phyloP scores from a whole-genome alignment of 768 basidiomycete genomes.

The Collybiopsis confluens region DNA sequence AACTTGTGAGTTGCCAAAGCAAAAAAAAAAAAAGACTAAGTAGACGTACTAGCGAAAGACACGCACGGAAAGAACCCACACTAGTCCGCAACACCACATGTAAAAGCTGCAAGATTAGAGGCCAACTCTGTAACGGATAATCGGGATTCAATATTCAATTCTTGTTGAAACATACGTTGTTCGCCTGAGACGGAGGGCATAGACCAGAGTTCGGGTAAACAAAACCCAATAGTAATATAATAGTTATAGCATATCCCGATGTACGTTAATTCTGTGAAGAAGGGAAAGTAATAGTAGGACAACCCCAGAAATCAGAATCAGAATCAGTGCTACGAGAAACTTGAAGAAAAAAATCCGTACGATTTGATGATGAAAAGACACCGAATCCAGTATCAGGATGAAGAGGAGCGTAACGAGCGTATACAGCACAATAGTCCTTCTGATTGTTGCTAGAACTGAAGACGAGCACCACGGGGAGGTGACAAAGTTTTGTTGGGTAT shows the following conservation, averaged over 20 bases:
- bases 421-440: conserved; percentile 49
- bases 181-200: conserved; percentile 19
- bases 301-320: not conserved
- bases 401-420: conserved; percentile 37
- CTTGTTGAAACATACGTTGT: too few species aligned
- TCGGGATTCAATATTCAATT: conserved; percentile 15
- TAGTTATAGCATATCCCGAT: conserved; percentile 57
- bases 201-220: conserved; percentile 46
- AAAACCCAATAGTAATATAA: conserved; percentile 63
- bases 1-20: not conserved
- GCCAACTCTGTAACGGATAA: conserved; percentile 64
- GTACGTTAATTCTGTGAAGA: conserved; percentile 62
- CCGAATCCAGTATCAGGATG: conserved; percentile 30
- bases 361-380: conserved; percentile 25
- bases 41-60: not conserved
- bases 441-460: conserved; percentile 35
- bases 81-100: conserved; percentile 53
- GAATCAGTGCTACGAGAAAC: not conserved
- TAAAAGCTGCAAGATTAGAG: conserved; percentile 46
- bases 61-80: conserved; percentile 55
- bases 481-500: conserved; percentile 34
- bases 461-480: conserved; percentile 47
- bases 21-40: too few species aligned
- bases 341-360: conserved; percentile 20
- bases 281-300: conserved; percentile 45